phyloP scores from a whole-genome alignment of 78 protist genomes.

The Emiliania huxleyi region DNA sequence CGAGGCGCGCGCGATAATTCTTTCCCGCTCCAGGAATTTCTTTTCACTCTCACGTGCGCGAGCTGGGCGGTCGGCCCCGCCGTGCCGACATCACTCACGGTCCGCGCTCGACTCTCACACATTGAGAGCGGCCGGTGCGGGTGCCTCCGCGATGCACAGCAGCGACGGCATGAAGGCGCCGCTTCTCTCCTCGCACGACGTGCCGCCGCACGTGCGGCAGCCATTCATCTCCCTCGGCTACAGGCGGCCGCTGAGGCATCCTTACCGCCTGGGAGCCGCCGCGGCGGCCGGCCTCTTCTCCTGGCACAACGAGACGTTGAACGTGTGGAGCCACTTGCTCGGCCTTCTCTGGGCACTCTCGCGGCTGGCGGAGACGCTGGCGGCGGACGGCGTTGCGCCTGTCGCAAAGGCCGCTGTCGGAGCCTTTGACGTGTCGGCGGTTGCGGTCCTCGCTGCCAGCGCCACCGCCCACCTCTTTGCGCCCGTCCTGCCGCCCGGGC shows the following conservation, averaged over 20 bases:
- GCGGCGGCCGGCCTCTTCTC: background rate
- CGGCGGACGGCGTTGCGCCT: background rate
- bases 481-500: background rate
- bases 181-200: background rate
- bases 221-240: background rate
- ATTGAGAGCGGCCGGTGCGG: too few relatives aligned
- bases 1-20: too few relatives aligned
- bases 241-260: background rate
- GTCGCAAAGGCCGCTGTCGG: background rate
- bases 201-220: background rate
- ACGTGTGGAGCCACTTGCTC: slow-evolving; percentile 33
- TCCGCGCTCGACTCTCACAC: too few relatives aligned
- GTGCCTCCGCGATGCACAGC: too few relatives aligned
- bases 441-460: background rate
- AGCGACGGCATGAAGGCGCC: too few relatives aligned
- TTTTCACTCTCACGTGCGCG: too few relatives aligned
- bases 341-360: background rate
- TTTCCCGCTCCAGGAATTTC: too few relatives aligned
- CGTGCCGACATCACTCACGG: too few relatives aligned
- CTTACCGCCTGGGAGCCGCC: background rate
- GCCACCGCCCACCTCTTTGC: background rate
- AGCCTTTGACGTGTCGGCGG: background rate
- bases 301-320: slow-evolving; percentile 44
- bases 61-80: too few relatives aligned
- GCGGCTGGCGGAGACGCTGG: background rate